Percentiles rank a stretch among this genome's conserved stretches.
These are phyloP conservation scores for Colletotrichum tropicale DNA, from an alignment of 2,329 filamentous ascomycete genomes.

Conservation along the genomic window DNA sequence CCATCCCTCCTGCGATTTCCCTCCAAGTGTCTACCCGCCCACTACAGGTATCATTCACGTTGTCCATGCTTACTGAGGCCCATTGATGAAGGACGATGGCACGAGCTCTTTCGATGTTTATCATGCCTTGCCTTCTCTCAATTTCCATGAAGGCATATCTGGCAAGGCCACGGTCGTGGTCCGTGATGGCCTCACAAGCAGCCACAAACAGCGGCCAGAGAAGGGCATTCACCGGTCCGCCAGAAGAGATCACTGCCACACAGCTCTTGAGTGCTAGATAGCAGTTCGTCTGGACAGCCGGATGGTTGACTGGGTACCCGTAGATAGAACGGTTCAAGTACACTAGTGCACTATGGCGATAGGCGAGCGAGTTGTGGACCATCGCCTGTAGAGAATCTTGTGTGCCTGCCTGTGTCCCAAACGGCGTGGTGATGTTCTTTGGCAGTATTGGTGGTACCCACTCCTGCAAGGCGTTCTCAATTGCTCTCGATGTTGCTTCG, in stretches of 20 bases:
- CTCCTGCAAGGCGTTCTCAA: conserved; percentile 56
- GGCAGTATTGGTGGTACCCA: conserved; percentile 60
- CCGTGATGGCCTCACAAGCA: conserved; percentile 60
- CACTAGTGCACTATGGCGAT: conserved; percentile 61
- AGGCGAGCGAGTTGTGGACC: conserved; percentile 61
- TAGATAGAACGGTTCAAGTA: conserved; percentile 61
- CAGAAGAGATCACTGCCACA: conserved; percentile 48
- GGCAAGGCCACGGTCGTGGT: conserved; percentile 55
- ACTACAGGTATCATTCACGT: conserved; percentile 30
- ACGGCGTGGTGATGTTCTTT: conserved; percentile 27
- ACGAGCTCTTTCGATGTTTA: conserved; percentile 66
- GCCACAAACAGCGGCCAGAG: conserved; percentile 69
- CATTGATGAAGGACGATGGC: conserved; percentile 65
- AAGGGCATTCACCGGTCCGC: conserved; percentile 56
- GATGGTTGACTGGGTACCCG: conserved; percentile 46
- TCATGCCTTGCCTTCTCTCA: conserved; percentile 65
- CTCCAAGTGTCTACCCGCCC: neutral
- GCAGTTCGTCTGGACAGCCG: conserved; percentile 57
- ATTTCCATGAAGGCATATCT: conserved; percentile 55
- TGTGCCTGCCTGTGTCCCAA: conserved; percentile 28
- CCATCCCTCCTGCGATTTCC: neutral
- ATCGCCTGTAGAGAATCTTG: conserved; percentile 54
- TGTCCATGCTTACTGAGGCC: conserved; percentile 44
- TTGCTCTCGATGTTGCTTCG: conserved; percentile 53
- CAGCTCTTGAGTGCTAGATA: conserved; percentile 57